phyloP scores from a whole-genome alignment of 2,329 filamentous ascomycete species.

The Cladosporium sp. region DNA sequence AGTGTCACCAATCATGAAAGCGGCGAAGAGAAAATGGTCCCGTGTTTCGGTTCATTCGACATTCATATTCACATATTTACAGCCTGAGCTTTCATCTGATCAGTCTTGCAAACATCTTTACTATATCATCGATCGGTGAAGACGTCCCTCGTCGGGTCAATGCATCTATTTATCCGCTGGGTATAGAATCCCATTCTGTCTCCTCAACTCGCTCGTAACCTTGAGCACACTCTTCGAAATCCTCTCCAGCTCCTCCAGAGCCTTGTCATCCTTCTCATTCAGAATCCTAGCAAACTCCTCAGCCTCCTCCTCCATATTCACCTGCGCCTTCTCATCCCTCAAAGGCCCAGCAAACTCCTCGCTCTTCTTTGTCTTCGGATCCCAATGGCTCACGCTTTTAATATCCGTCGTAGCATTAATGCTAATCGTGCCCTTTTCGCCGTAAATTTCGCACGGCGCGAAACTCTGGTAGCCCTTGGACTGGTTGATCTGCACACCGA shows the following conservation, averaged over 20 bases:
- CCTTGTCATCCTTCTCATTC: slow-evolving; percentile 35
- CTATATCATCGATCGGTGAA: too few relatives aligned
- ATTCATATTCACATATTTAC: slow-evolving; percentile 4
- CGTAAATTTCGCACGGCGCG: slow-evolving; percentile 45
- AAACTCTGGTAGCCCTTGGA: slow-evolving; percentile 43
- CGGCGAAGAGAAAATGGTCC: too few relatives aligned
- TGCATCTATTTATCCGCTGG: slow-evolving; percentile 28
- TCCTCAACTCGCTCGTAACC: slow-evolving; percentile 42
- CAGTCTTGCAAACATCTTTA: too few relatives aligned
- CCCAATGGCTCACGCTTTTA: slow-evolving; percentile 33
- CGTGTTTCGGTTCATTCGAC: too few relatives aligned
- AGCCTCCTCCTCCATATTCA: slow-evolving; percentile 47
- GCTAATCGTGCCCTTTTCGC: slow-evolving; percentile 44
- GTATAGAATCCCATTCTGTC: slow-evolving; percentile 43
- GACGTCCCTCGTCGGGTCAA: slow-evolving; percentile 3
- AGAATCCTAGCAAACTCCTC: slow-evolving; percentile 44
- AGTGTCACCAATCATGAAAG: too few relatives aligned
- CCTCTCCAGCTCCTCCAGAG: slow-evolving; percentile 36
- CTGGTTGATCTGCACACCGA: slow-evolving; percentile 41
- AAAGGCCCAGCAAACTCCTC: slow-evolving; percentile 36
- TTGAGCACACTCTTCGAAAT: slow-evolving; percentile 40
- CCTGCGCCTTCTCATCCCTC: slow-evolving; percentile 33
- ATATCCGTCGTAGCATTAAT: slow-evolving; percentile 45
- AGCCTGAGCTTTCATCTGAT: too few relatives aligned
- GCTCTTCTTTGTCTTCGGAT: slow-evolving; percentile 41